Base-by-base conservation (phyloP, 1,139 yeast species). In the Saccharomycopsis hybrid region DNA sequence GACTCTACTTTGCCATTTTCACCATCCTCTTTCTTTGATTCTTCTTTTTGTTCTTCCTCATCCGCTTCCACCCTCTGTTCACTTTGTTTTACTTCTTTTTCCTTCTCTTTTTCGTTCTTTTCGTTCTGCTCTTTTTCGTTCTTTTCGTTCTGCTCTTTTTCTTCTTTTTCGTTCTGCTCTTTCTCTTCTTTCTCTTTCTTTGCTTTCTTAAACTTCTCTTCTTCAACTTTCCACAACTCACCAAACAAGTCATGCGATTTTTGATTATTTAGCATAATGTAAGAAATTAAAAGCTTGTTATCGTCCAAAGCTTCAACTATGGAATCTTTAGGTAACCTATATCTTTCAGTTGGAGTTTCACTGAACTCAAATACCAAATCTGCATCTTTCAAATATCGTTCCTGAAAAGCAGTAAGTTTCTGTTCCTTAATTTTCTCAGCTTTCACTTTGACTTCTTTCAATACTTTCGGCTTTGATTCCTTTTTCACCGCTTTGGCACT, bases 301-400 rank as follows among this genome's bases (percentile, higher is more conserved):
- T 66, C 65, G 1, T 65, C 71, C 1, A 77, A 56, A 3, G 78
- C 77, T 65, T 90, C 97, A 55, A 85, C 71, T 3, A 90, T 76
- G 1, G 92, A 77, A 57, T 85, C 78, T 56, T 82, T 82, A 0
- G 97, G 97, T 1, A 90, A 61, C 54, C 76, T 67, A 59, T 77
- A 90, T 51, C 97, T 73, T 7, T 83, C 83, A 49, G 83, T 76
- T 0, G 94, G 77, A 62, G 82, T 83, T 59, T 92, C 97, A 39
- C 76, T 76, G 66, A 82, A 90, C 64, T 92, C 98, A 65, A 92
- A 82, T 11, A 89, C 80, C 44, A 92, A 65, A 46, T 87, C 85
- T 0, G 95, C 89, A 59, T 80, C 78, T 41, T 75, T 66, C 39
- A 78, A 68, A 60, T 85, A 85, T 60, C 78, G 74, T 57, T 82